phyloP scores from a whole-genome alignment of 495 filamentous ascomycete species.

The Bacidia rubella region DNA sequence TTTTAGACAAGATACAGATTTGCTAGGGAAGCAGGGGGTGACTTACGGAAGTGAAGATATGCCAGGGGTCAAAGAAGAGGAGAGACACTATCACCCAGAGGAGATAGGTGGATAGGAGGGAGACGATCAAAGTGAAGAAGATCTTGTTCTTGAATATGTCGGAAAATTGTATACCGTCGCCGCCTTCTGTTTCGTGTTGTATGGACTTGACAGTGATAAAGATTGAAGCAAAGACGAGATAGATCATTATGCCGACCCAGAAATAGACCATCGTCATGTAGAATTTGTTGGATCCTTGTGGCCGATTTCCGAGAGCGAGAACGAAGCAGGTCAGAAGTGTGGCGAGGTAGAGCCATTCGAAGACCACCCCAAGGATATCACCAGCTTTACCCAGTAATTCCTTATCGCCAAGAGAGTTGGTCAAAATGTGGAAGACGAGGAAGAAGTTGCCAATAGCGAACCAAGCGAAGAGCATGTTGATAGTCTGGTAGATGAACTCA shows the following conservation, averaged over 20 bases:
- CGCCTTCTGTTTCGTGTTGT: conserved; percentile 40
- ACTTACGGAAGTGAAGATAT: conserved; percentile 76
- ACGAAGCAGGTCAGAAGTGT: conserved; percentile 92
- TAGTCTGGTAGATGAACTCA: conserved; percentile 85
- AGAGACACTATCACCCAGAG: conserved; percentile 88
- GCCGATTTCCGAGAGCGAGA: conserved; percentile 85
- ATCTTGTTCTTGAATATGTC: conserved; percentile 72
- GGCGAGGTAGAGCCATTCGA: conserved; percentile 91
- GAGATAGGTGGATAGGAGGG: conserved; percentile 79
- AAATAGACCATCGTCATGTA: conserved; percentile 97
- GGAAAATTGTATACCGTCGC: conserved; percentile 45
- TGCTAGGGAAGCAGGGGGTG: neutral
- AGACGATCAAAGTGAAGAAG: conserved; percentile 90
- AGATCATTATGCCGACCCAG: conserved; percentile 91
- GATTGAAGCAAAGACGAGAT: conserved; percentile 86
- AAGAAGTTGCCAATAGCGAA: conserved; percentile 99
- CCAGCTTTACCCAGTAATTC: conserved; percentile 61
- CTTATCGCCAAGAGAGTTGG: conserved; percentile 57
- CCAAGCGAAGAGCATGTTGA: conserved; percentile 98
- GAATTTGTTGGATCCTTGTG: conserved; percentile 81
- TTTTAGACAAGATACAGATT: conserved; percentile 4
- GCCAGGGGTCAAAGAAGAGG: conserved; percentile 97
- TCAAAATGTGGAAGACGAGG: conserved; percentile 95
- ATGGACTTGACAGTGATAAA: conserved; percentile 89
- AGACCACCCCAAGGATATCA: conserved; percentile 69